phyloP scores from a whole-genome alignment of 1,284 basidiomycete genomes.

The Cutaneotrichosporon sp. region DNA sequence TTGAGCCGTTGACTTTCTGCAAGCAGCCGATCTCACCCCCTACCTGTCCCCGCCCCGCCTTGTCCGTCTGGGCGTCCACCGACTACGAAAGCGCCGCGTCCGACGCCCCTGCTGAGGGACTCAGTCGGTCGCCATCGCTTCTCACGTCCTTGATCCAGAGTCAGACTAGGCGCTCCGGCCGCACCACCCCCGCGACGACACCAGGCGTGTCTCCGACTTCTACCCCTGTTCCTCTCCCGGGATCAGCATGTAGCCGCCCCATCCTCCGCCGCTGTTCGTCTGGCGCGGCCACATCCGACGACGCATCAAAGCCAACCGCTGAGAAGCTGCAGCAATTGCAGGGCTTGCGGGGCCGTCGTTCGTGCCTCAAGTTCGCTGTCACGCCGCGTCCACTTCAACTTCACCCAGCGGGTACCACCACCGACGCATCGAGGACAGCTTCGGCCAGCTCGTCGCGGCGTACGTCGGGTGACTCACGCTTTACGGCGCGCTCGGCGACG shows the following conservation, averaged over 20 bases:
- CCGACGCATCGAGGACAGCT: not conserved
- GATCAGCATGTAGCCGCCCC: constrained; percentile 1
- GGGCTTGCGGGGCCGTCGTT: constrained; percentile 6
- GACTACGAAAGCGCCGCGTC: constrained; percentile 13
- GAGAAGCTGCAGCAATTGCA: not conserved
- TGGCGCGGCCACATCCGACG: not conserved
- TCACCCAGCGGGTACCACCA: not conserved
- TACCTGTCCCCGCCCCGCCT: not conserved
- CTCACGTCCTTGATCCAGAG: constrained; percentile 21
- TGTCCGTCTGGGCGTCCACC: constrained; percentile 4
- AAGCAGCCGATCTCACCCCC: constrained; percentile 13
- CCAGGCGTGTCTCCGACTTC: not conserved
- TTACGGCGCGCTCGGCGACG: not conserved
- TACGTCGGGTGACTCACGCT: not conserved
- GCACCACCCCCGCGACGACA: not conserved
- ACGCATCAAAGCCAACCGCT: not conserved
- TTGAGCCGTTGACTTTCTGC: constrained; percentile 17
- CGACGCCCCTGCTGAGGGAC: constrained; percentile 2
- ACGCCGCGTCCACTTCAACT: constrained; percentile 19
- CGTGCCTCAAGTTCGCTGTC: constrained; percentile 23
- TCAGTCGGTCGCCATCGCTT: constrained; percentile 18
- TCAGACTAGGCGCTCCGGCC: constrained; percentile 5
- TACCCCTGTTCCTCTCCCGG: not conserved
- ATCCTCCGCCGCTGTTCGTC: constrained; percentile 14
- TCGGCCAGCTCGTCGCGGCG: not conserved